Percentiles rank a stretch among this genome's conserved stretches.
Evolutionary conservation across 345 rosid species (phyloP).

Genomic region (Citrus trifoliata): DNA sequence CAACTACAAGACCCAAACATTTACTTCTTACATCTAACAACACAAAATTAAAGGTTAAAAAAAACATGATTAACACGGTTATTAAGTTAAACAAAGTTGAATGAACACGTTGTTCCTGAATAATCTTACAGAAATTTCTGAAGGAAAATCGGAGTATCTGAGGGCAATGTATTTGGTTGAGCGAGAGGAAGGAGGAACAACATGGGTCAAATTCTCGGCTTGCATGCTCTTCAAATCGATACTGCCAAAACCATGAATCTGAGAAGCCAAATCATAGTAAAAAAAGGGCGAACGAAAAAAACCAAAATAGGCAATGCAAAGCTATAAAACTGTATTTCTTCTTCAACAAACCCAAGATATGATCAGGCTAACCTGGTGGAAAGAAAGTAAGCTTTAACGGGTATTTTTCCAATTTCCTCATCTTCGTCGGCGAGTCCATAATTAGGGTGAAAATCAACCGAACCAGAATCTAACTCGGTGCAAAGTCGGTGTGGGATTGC

Average conservation of each 20-base stretch:
- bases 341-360: not conserved
- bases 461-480: conserved; percentile 50
- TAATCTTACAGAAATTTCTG: conserved; percentile 67
- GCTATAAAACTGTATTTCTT: not conserved
- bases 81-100: conserved; percentile 6
- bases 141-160: conserved; percentile 57
- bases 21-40: not conserved
- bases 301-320: not conserved
- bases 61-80: not conserved
- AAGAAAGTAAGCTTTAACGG: conserved; percentile 79
- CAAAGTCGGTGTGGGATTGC: conserved; percentile 56
- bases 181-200: conserved; percentile 86
- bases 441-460: conserved; percentile 32
- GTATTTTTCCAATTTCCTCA: conserved; percentile 61
- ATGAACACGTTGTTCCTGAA: conserved; percentile 2
- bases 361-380: conserved; percentile 57
- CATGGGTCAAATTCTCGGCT: conserved; percentile 76
- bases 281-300: conserved; percentile 20
- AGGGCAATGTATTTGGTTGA: conserved; percentile 87
- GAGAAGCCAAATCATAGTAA: conserved; percentile 49
- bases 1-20: not conserved
- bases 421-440: conserved; percentile 42
- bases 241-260: conserved; percentile 91
- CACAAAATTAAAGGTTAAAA: not conserved
- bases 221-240: conserved; percentile 93